These are phyloP conservation scores for Schizophyllum amplum DNA, from an alignment of 1,284 basidiomycete genomes.

Conservation along the genomic window DNA sequence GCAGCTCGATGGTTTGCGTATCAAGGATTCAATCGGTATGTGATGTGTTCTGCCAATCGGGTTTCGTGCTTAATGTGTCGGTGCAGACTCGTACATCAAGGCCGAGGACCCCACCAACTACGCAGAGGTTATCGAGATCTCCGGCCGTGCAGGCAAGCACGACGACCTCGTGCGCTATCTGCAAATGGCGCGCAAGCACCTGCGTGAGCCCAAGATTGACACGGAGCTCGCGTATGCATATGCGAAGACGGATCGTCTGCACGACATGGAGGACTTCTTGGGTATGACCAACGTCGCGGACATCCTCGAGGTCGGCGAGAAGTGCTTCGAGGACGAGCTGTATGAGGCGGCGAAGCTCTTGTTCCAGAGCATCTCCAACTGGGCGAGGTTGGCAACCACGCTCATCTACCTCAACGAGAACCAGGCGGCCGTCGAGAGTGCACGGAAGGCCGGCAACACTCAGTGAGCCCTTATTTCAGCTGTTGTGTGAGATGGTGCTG, in stretches of 20 bases:
- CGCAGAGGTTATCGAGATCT: constrained; percentile 94
- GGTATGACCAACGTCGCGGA: constrained; percentile 99
- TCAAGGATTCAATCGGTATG: constrained; percentile 95
- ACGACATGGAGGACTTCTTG: constrained; percentile 99
- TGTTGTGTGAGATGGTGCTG: neutral
- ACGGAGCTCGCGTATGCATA: constrained; percentile 96
- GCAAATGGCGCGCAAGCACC: constrained; percentile 98
- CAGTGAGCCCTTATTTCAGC: constrained; percentile 49
- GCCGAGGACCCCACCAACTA: constrained; percentile 96
- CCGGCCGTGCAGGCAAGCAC: constrained; percentile 93
- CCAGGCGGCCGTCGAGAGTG: constrained; percentile 96
- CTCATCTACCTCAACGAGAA: constrained; percentile 98
- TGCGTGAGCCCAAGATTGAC: constrained; percentile 97
- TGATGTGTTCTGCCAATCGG: constrained; percentile 1
- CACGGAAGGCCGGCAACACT: constrained; percentile 97
- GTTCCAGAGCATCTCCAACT: constrained; percentile 97
- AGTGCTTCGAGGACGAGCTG: constrained; percentile 97
- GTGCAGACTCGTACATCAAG: constrained; percentile 94
- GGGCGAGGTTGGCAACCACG: constrained; percentile 96
- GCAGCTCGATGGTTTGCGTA: constrained; percentile 96
- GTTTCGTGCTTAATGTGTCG: neutral
- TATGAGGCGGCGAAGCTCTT: constrained; percentile 96
- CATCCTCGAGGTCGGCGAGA: constrained; percentile 93
- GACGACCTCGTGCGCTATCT: constrained; percentile 97
- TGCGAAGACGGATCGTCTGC: constrained; percentile 93